Base-by-base conservation (phyloP, 1,284 basidiomycete genomes). In the Cutaneotrichosporon mucoides region DNA sequence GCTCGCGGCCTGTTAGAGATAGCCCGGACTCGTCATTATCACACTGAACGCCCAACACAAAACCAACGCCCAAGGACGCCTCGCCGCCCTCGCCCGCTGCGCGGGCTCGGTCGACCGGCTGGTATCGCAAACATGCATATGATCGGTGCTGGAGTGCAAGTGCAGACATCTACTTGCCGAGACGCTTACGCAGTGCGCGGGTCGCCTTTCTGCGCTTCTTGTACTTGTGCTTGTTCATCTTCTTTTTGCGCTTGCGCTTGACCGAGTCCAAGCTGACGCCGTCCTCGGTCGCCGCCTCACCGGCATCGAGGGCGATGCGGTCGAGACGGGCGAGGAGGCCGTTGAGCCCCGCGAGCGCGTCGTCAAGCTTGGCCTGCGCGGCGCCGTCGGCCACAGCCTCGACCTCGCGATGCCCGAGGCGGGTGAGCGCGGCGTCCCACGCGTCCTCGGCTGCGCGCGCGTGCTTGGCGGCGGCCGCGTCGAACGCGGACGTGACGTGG, bases 121-220 rank as follows among this genome's bases (percentile, higher is more conserved):
- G 44, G 33, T 48, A 48, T 48, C 46, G 46, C 46, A 48, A 48
- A 48, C 24, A 24, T 48, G 46, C 46, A 48, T 48, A 48, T 48
- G 46, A 48, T 48, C 46, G 46, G 46, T 48, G 46, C 35, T 50
- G 24, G 24, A 51, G 46, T 56, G 46, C 36, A 11, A 35, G 10
- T 49, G n/a, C 15, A 16, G 12, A 7, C 12, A 13, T 12, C 57
- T 68, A 68, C 63, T 68, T 68, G 62, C 67, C 65, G 41, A 68
- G 62, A 48, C 60, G 60, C 64, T 62, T 67, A 37, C 67, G 63
- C 61, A 64, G 41, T 15, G 66, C 60, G 13, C 59, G 49, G 47
- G 62, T 65, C 4, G 62, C 86, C 60, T 83, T 84, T 68, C 81
- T 90, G 75, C 83, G 87, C 65, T 87, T 88, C 72, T 92, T 90